Conservation (phyloP, 129 eudicot genomes). For the carrot (Daucus carota) region DNA sequence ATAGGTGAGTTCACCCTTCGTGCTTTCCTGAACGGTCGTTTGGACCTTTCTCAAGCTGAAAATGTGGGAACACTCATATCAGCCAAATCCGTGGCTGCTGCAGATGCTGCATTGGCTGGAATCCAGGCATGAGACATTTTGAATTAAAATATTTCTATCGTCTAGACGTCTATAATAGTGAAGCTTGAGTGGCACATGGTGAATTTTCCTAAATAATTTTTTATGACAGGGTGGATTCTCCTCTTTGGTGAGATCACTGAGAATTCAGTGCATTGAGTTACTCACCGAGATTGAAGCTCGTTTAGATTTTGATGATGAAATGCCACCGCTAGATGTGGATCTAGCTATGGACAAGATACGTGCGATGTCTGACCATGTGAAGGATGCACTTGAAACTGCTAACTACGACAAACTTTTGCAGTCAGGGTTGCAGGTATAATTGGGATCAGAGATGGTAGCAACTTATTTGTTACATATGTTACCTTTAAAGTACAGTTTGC, state of each 20-base stretch:
- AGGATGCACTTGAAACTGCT: conserved; percentile 82
- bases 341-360: conserved; percentile 35
- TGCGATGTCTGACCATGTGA: conserved; percentile 57
- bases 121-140: conserved; percentile 46
- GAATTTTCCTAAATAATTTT: background rate
- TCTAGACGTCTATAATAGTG: background rate
- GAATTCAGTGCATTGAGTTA: conserved; percentile 77
- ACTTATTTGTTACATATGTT: background rate
- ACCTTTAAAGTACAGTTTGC: background rate
- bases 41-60: conserved; percentile 97
- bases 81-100: conserved; percentile 85
- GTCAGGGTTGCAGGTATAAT: conserved; percentile 81
- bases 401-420: conserved; percentile 85
- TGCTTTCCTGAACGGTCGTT: conserved; percentile 89
- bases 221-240: conserved; percentile 89
- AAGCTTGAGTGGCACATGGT: background rate
- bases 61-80: conserved; percentile 76
- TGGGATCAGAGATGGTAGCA: background rate
- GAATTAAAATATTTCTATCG: background rate
- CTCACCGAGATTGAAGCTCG: conserved; percentile 99
- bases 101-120: conserved; percentile 98
- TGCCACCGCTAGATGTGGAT: conserved; percentile 74
- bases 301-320: conserved; percentile 95
- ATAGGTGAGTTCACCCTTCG: conserved; percentile 98
- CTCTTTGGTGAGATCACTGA: conserved; percentile 66